Evolutionary conservation across 176 grass and related monocot genomes (phyloP).

Genomic region (Oropetium thomaeum): DNA sequence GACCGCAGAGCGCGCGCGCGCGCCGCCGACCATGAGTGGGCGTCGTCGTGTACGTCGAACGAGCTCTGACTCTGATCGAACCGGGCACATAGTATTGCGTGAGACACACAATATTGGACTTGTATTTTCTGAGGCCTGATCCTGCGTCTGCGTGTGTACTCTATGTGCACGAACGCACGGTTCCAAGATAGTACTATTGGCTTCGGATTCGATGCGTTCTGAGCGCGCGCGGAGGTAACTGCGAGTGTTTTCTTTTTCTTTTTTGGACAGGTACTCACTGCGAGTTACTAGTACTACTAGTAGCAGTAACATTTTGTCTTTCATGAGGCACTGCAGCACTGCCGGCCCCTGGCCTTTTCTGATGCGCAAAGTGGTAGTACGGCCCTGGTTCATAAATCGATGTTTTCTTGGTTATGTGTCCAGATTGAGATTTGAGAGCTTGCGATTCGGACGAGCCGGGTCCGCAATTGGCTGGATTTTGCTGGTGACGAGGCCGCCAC

Average conservation of each 20-base stretch:
- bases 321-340: too few species aligned
- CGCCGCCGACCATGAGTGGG: slow-evolving; percentile 21
- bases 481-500: background rate
- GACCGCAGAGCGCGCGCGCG: background rate
- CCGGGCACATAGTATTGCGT: too few species aligned
- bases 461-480: background rate
- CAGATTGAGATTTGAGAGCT: background rate
- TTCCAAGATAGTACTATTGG: background rate
- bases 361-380: background rate
- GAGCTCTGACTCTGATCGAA: background rate
- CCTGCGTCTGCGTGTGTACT: background rate
- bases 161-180: background rate
- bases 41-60: background rate
- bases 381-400: background rate
- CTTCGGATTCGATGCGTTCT: background rate
- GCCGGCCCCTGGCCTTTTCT: background rate
- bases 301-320: too few species aligned
- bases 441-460: background rate
- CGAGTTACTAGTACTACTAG: too few species aligned
- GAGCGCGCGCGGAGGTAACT: background rate
- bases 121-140: background rate
- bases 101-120: background rate
- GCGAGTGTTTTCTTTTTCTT: too few species aligned
- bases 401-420: background rate
- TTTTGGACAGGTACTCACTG: too few species aligned